Evolutionary conservation across 345 rosid genomes (phyloP).

Genomic region (Euphorbia peplus): DNA sequence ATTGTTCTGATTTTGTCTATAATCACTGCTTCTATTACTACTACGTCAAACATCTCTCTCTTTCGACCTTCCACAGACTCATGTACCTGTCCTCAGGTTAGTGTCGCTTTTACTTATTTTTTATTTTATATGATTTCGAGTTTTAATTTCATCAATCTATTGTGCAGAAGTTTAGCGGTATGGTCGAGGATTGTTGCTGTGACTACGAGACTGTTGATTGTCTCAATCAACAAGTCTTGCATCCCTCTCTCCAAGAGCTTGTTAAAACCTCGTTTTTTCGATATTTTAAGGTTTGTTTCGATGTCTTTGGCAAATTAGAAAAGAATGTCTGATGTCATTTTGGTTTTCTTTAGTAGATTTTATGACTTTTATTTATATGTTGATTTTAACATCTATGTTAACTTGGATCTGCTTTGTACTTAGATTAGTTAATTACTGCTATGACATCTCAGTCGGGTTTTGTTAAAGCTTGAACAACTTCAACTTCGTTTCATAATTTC

Average conservation of each 20-base stretch:
- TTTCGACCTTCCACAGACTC: conserved; percentile 27
- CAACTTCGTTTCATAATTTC: not conserved
- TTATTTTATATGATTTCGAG: too few relatives aligned
- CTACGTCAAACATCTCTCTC: conserved; percentile 28
- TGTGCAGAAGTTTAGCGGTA: conserved; percentile 66
- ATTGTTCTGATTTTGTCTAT: conserved; percentile 41
- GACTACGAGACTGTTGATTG: conserved; percentile 78
- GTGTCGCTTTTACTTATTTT: too few relatives aligned
- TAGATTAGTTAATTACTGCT: not conserved
- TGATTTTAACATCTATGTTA: too few relatives aligned
- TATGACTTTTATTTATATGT: too few relatives aligned
- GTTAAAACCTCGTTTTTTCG: conserved; percentile 77
- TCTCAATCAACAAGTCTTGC: conserved; percentile 58
- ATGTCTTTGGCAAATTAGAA: conserved; percentile 31
- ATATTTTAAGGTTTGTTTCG: conserved; percentile 94
- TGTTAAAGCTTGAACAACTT: not conserved
- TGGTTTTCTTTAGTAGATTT: too few relatives aligned
- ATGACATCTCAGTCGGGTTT: not conserved
- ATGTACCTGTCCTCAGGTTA: conserved; percentile 58
- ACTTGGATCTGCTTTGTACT: not conserved
- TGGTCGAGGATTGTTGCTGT: conserved; percentile 88
- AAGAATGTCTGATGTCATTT: not conserved
- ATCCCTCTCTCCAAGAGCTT: conserved; percentile 79
- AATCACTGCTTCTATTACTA: conserved; percentile 31
- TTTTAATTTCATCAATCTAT: too few relatives aligned